These are phyloP conservation scores for Danielia reshetovae DNA, from an alignment of 805 yeast genomes.

Conservation along the genomic window DNA sequence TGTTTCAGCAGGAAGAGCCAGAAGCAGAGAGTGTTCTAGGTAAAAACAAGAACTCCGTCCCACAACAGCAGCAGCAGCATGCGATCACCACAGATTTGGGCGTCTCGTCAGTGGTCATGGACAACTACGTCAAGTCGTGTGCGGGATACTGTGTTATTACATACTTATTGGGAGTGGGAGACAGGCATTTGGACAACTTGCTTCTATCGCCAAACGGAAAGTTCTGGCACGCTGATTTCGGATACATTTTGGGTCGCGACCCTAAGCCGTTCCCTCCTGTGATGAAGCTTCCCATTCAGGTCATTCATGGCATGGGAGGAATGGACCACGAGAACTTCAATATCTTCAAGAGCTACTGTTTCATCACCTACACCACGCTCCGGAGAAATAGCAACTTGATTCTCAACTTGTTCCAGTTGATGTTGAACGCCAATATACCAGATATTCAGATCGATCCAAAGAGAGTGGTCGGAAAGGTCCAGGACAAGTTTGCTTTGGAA, in stretches of 20 bases:
- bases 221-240: conserved; percentile 97
- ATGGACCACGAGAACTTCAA: conserved; percentile 78
- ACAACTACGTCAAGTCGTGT: conserved; percentile 88
- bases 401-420: conserved; percentile 83
- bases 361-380: conserved; percentile 86
- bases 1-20: conserved; percentile 24
- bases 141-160: conserved; percentile 98
- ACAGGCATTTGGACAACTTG: conserved; percentile 89
- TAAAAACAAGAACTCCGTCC: conserved; percentile 3
- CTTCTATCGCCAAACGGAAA: conserved; percentile 74
- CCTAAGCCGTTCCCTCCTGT: conserved; percentile 99
- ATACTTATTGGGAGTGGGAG: conserved; percentile 93
- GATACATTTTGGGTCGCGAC: conserved; percentile 92
- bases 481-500: conserved; percentile 90
- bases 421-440: conserved; percentile 92
- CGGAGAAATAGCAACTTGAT: conserved; percentile 88
- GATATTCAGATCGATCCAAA: conserved; percentile 81
- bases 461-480: conserved; percentile 84
- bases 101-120: conserved; percentile 71
- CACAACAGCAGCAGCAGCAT: conserved; percentile 40
- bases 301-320: conserved; percentile 98
- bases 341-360: conserved; percentile 87
- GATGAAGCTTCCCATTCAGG: conserved; percentile 95
- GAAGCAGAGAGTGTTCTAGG: conserved; percentile 16
- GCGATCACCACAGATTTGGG: conserved; percentile 39